These are phyloP conservation scores for Saksenaea oblongispora DNA, from an alignment of 371 early-diverging fungal species.

Conservation along the genomic window DNA sequence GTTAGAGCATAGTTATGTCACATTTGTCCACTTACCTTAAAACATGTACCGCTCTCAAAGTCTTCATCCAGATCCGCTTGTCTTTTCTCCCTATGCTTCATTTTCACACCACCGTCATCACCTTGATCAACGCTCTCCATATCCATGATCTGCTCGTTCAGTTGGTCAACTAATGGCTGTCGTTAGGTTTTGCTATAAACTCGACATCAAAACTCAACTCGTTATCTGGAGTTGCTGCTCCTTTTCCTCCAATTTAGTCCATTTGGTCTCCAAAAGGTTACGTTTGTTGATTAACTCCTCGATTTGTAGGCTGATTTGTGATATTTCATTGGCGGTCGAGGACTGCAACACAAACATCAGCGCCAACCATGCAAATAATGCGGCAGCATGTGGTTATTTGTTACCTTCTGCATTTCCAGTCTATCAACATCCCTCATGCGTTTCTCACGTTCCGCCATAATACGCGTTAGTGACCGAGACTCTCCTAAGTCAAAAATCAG, in stretches of 20 bases:
- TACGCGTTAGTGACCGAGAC: conserved; percentile 26
- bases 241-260: conserved; percentile 56
- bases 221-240: conserved; percentile 58
- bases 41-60: conserved; percentile 43
- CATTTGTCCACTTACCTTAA: conserved; percentile 26
- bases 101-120: background rate
- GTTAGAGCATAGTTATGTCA: conserved; percentile 16
- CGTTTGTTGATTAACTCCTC: conserved; percentile 56
- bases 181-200: conserved; percentile 3
- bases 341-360: conserved; percentile 23
- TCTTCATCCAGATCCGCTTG: conserved; percentile 26
- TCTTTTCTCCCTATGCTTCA: conserved; percentile 13
- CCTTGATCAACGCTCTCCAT: conserved; percentile 33
- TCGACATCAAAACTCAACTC: conserved; percentile 33
- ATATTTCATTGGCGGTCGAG: conserved; percentile 56
- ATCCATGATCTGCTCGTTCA: conserved; percentile 38
- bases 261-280: conserved; percentile 50
- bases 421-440: conserved; percentile 53
- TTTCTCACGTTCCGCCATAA: conserved; percentile 55
- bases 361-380: background rate
- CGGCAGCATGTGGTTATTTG: background rate
- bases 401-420: conserved; percentile 55
- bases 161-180: conserved; percentile 35
- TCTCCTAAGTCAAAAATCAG: background rate
- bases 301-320: conserved; percentile 62